phyloP scores from a whole-genome alignment of 352 stramenopile species.

The Phytophthora vignae region DNA sequence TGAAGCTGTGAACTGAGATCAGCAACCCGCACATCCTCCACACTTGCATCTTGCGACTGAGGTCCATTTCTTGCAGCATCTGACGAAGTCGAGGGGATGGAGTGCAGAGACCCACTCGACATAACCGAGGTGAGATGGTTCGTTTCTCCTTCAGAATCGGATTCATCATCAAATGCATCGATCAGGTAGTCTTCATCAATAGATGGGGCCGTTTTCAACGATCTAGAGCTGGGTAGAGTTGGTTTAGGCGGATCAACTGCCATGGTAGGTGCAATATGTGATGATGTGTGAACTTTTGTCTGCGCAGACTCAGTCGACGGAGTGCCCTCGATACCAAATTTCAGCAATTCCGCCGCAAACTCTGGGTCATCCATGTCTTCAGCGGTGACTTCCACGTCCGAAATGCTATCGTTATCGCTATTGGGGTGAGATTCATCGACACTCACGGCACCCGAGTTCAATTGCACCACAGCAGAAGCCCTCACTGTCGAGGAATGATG shows the following conservation, averaged over 20 bases:
- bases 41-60: background rate
- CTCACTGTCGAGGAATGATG: conserved; percentile 2
- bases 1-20: conserved; percentile 58
- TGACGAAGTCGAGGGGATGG: background rate
- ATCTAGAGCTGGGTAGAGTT: conserved; percentile 20
- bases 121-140: conserved; percentile 27
- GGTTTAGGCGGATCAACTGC: background rate
- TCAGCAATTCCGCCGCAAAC: conserved; percentile 55
- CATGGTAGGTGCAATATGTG: background rate
- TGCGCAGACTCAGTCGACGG: background rate
- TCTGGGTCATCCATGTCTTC: conserved; percentile 67
- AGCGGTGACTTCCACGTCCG: conserved; percentile 61
- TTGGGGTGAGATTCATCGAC: conserved; percentile 4
- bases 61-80: conserved; percentile 2
- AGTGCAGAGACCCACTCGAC: conserved; percentile 21
- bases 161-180: conserved; percentile 72
- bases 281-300: background rate
- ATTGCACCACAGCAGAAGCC: conserved; percentile 10
- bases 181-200: conserved; percentile 73
- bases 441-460: conserved; percentile 21
- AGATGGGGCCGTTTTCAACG: conserved; percentile 36
- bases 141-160: conserved; percentile 42
- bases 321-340: conserved; percentile 28
- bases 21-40: conserved; percentile 21
- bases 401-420: conserved; percentile 29